A percentile compares a stretch with the other conserved stretches of the same genome.
These are phyloP conservation scores for Candida sp. DNA, from an alignment of 1,139 yeast genomes.

Conservation along the genomic window DNA sequence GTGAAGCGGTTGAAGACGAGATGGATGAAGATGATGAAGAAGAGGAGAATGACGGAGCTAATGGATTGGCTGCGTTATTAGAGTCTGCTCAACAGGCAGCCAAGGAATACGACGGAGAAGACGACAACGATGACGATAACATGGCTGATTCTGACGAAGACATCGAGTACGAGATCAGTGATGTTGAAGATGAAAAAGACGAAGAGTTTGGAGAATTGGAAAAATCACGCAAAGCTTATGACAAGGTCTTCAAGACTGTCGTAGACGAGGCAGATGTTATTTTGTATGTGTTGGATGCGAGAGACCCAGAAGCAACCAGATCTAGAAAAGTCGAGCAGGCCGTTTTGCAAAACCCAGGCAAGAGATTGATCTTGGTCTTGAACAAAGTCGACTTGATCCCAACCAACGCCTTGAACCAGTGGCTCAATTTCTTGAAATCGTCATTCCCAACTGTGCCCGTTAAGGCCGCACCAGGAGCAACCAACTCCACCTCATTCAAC, in stretches of 20 bases:
- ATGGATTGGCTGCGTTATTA: slow-evolving; percentile 82
- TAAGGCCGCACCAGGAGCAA: slow-evolving; percentile 58
- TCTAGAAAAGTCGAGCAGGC: slow-evolving; percentile 92
- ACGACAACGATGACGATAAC: slow-evolving; percentile 34
- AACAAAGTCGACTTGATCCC: slow-evolving; percentile 96
- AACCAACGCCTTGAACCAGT: slow-evolving; percentile 76
- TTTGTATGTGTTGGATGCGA: slow-evolving; percentile 91
- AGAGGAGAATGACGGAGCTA: slow-evolving; percentile 43
- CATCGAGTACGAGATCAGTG: slow-evolving; percentile 53
- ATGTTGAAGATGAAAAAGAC: slow-evolving; percentile 48
- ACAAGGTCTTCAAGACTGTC: slow-evolving; percentile 80
- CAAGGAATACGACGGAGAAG: slow-evolving; percentile 65
- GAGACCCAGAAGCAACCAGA: slow-evolving; percentile 97
- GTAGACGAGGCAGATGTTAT: slow-evolving; percentile 92
- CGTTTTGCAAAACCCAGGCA: slow-evolving; percentile 75
- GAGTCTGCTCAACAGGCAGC: slow-evolving; percentile 93
- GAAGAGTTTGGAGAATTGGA: slow-evolving; percentile 50
- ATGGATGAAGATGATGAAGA: slow-evolving; percentile 46
- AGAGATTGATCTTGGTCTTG: slow-evolving; percentile 82
- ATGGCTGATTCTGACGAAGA: slow-evolving; percentile 49
- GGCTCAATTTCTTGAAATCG: slow-evolving; percentile 82
- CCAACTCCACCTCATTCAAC: slow-evolving; percentile 72
- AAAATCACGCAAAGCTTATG: slow-evolving; percentile 91
- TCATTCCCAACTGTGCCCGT: slow-evolving; percentile 94
- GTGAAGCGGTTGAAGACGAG: slow-evolving; percentile 37